phyloP scores from a whole-genome alignment of 2,329 filamentous ascomycete genomes.

The Myriangium duriaei region DNA sequence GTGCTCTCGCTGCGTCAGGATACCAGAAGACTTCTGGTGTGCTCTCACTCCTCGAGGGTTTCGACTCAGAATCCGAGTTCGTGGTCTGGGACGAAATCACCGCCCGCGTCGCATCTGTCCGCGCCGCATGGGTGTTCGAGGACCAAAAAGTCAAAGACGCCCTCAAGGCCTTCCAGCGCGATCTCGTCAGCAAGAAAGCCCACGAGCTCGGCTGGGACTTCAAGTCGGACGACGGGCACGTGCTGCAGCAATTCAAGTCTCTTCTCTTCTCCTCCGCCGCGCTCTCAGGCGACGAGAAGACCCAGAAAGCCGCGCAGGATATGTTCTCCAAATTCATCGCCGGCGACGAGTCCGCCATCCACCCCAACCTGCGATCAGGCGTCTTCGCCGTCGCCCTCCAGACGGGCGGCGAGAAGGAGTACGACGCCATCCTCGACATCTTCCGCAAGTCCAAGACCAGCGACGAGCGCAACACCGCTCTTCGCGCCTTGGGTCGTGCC shows the following conservation, averaged over 20 bases:
- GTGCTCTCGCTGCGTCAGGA: slow-evolving; percentile 75
- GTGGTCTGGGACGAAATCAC: slow-evolving; percentile 93
- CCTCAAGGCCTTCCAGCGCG: slow-evolving; percentile 70
- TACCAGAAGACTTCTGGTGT: slow-evolving; percentile 90
- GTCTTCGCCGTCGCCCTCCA: slow-evolving; percentile 78
- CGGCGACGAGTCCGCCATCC: slow-evolving; percentile 69
- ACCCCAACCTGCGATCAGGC: slow-evolving; percentile 79
- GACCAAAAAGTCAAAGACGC: slow-evolving; percentile 60
- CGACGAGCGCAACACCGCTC: slow-evolving; percentile 83
- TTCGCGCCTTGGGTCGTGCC: slow-evolving; percentile 70
- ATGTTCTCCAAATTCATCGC: slow-evolving; percentile 79
- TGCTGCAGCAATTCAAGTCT: slow-evolving; percentile 88
- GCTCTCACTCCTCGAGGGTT: slow-evolving; percentile 71
- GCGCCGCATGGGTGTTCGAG: slow-evolving; percentile 81
- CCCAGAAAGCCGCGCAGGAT: slow-evolving; percentile 69
- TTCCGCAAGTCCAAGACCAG: slow-evolving; percentile 63
- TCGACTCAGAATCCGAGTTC: slow-evolving; percentile 70
- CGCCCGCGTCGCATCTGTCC: slow-evolving; percentile 62
- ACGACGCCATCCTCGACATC: slow-evolving; percentile 62
- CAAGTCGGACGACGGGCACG: slow-evolving; percentile 70
- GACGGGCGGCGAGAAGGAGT: slow-evolving; percentile 78
- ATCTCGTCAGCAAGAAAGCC: slow-evolving; percentile 64
- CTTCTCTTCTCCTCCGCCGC: slow-evolving; percentile 80
- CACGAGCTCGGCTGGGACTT: slow-evolving; percentile 86
- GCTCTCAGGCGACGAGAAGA: slow-evolving; percentile 61